Conservation (phyloP, 306 rosid species). For the Lathyrus tuberosus region DNA sequence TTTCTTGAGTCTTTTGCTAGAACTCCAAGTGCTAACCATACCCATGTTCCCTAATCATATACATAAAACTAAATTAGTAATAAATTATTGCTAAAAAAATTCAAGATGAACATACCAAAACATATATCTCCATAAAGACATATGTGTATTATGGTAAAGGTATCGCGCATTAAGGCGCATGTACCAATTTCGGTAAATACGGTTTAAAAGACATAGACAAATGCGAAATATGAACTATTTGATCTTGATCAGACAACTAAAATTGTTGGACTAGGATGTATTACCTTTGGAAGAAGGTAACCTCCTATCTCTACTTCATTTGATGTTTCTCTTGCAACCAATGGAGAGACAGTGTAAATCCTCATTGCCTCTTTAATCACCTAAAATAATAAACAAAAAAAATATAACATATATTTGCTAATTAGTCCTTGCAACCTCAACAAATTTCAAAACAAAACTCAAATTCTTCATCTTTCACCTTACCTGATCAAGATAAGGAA, state of each 20-base stretch:
- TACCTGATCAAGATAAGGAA: slow-evolving; percentile 87
- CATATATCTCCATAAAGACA: too few relatives aligned
- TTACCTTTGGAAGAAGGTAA: slow-evolving; percentile 91
- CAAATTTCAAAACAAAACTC: not conserved
- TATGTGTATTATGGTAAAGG: too few relatives aligned
- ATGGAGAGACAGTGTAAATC: slow-evolving; percentile 78
- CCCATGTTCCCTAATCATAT: slow-evolving; percentile 86
- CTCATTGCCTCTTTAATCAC: slow-evolving; percentile 93
- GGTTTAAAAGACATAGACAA: not conserved
- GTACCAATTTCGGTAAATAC: not conserved
- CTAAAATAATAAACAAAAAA: slow-evolving; percentile 45
- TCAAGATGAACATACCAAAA: not conserved
- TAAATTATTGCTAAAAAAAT: not conserved
- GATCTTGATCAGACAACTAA: not conserved
- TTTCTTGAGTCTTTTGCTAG: slow-evolving; percentile 84
- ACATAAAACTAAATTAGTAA: slow-evolving; percentile 11
- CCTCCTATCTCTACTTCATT: slow-evolving; percentile 85
- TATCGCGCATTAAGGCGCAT: too few relatives aligned
- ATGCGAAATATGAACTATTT: not conserved
- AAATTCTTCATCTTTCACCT: slow-evolving; percentile 10
- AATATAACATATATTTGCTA: not conserved
- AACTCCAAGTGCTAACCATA: slow-evolving; percentile 93
- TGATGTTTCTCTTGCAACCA: slow-evolving; percentile 92
- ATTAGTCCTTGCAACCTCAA: not conserved
- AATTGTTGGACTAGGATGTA: not conserved